Evolutionary conservation across 352 stramenopile species (phyloP).

Genomic region (Pythium phragmiticola): DNA sequence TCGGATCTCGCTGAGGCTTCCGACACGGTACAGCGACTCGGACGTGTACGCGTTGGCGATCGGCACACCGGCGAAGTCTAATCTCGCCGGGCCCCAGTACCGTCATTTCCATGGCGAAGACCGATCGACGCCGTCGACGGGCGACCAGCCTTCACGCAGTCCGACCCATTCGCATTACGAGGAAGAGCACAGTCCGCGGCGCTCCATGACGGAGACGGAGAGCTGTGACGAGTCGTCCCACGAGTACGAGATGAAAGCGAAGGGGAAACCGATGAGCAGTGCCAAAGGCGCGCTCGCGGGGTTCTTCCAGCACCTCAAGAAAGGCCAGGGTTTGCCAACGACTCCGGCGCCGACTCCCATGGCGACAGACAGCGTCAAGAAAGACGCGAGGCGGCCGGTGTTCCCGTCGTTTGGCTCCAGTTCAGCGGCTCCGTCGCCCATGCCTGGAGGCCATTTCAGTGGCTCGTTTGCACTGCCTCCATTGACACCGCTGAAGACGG

Average conservation of each 20-base stretch:
- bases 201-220: constrained; percentile 32
- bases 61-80: constrained; percentile 13
- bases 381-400: constrained; percentile 60
- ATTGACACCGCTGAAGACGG: constrained; percentile 23
- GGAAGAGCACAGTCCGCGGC: constrained; percentile 29
- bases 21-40: constrained; percentile 22
- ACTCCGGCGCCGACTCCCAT: constrained; percentile 72
- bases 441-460: constrained; percentile 11
- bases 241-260: constrained; percentile 14
- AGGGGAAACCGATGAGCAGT: constrained; percentile 14
- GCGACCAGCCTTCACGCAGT: constrained; percentile 5
- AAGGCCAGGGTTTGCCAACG: constrained; percentile 45
- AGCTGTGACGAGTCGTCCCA: constrained; percentile 31
- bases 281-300: constrained; percentile 53
- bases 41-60: constrained; percentile 23
- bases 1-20: constrained; percentile 6
- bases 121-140: background rate
- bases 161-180: constrained; percentile 25
- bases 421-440: constrained; percentile 27
- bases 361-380: constrained; percentile 63
- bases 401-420: constrained; percentile 41
- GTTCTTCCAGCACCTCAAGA: constrained; percentile 71
- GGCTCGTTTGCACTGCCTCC: constrained; percentile 19
- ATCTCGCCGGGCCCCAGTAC: background rate
- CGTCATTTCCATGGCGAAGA: constrained; percentile 11